Evolutionary conservation across 371 early-diverging fungal genomes (phyloP).

Genomic region (Mucor indicus): DNA sequence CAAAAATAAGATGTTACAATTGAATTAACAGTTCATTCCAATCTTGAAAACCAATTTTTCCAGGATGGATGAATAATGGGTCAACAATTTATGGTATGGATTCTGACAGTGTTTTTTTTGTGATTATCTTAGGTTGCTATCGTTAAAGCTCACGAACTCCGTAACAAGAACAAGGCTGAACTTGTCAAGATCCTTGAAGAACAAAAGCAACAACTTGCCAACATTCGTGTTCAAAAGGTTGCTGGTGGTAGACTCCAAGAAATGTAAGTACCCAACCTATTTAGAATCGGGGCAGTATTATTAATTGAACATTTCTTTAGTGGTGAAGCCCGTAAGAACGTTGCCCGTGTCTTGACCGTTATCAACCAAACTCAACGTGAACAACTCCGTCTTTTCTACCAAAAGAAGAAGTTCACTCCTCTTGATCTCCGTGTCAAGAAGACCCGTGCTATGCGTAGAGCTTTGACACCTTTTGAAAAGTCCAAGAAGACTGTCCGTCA

Average conservation of each 20-base stretch:
- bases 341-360: constrained; percentile 93
- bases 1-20: too few relatives aligned
- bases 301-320: constrained; percentile 24
- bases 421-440: constrained; percentile 94
- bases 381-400: constrained; percentile 79
- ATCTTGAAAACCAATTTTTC: too few relatives aligned
- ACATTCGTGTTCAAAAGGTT: constrained; percentile 91
- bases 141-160: constrained; percentile 90
- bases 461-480: constrained; percentile 78
- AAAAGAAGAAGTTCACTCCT: constrained; percentile 89
- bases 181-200: constrained; percentile 86
- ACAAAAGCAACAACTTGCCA: constrained; percentile 89
- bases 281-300: too few relatives aligned
- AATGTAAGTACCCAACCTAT: too few relatives aligned
- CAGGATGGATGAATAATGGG: too few relatives aligned
- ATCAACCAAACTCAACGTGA: constrained; percentile 89
- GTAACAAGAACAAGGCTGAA: constrained; percentile 89
- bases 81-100: too few relatives aligned
- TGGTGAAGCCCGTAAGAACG: constrained; percentile 84
- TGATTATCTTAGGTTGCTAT: constrained; percentile 32
- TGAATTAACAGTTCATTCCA: too few relatives aligned
- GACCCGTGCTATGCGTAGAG: constrained; percentile 96
- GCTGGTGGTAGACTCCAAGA: constrained; percentile 79
- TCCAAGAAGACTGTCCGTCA: constrained; percentile 73
- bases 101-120: too few relatives aligned